Evolutionary conservation across 768 basidiomycete species (phyloP), one percentile per base, ranked within the genome.

Genomic region (Hygrophoropsis aurantiaca): DNA sequence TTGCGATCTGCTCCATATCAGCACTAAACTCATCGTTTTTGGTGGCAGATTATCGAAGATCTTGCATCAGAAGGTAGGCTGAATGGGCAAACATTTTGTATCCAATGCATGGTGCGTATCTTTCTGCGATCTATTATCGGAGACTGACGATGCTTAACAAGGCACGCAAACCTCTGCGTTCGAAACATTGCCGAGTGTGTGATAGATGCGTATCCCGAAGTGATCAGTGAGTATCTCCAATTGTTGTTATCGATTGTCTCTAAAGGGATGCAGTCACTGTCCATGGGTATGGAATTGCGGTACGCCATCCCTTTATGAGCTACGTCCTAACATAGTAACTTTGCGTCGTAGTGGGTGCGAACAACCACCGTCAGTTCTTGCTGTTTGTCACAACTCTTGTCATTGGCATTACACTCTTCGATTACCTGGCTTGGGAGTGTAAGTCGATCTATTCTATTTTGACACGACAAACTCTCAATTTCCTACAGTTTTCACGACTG

Each of bases 281-380:
- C 97, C 95, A 2, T 99, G 97, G 97, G 85, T 97, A 13, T 99
- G 94, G 94, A 98, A 98, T 68, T 97, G 95, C 64, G 84, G 91
- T 92, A 61, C 21, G 87, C 67, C 25, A 51, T 7, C n/a, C 11
- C n/a, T 20, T 15, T n/a, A n/a, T n/a, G n/a, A 36, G 32, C 16
- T 25, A 26, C 11, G 19, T 5, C 20, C 9, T 18, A 16, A 7
- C 34, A 34, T 49, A 11, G 61, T 18, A 27, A 19, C 46, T 60
- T 24, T 44, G 41, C 8, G 25, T 13, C 37, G 20, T 47, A 91
- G 93, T 98, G 42, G 97, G 97, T 18, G 75, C 82, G 33, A 86
- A 90, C 55, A 99, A 98, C 58, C 97, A 98, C 58, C 87, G 95
- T 4, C 92, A 97, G 64, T 99, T 99, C 69, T 72, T 97, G 21